Conservation (phyloP, 768 basidiomycete species). For the Chiua virens region DNA sequence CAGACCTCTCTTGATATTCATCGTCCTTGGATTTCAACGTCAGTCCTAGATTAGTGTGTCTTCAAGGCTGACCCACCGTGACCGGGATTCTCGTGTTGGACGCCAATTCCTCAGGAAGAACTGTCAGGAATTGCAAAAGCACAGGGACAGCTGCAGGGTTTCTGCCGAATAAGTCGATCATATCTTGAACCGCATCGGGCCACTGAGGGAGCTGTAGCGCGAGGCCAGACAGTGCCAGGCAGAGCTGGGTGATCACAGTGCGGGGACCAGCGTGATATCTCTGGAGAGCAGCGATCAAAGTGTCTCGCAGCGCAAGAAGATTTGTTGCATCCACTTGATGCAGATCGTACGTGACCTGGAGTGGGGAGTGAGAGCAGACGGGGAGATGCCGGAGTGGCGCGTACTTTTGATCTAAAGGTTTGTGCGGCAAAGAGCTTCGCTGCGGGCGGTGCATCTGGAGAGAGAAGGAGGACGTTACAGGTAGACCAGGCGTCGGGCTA, state of each 20-base stretch:
- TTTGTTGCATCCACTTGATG: slow-evolving; percentile 77
- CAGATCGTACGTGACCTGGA: slow-evolving; percentile 93
- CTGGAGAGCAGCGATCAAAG: slow-evolving; percentile 75
- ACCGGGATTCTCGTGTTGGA: slow-evolving; percentile 86
- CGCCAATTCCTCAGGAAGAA: slow-evolving; percentile 87
- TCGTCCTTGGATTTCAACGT: slow-evolving; percentile 54
- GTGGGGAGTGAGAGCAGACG: slow-evolving; percentile 34
- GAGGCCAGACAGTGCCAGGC: slow-evolving; percentile 85
- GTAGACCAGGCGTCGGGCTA: slow-evolving; percentile 97
- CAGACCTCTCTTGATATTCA: slow-evolving; percentile 65
- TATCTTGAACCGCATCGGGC: slow-evolving; percentile 73
- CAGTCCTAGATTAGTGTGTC: slow-evolving; percentile 2
- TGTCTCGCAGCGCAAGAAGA: slow-evolving; percentile 80
- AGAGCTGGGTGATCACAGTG: slow-evolving; percentile 85
- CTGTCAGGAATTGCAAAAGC: slow-evolving; percentile 84
- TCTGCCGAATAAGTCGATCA: slow-evolving; percentile 85
- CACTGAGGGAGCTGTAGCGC: slow-evolving; percentile 88
- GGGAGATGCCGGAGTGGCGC: slow-evolving; percentile 23
- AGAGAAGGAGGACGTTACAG: slow-evolving; percentile 87
- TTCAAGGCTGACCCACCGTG: slow-evolving; percentile 57
- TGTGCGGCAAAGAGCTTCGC: slow-evolving; percentile 95
- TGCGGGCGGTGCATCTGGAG: slow-evolving; percentile 70
- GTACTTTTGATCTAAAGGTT: slow-evolving; percentile 91
- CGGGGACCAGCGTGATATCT: slow-evolving; percentile 74
- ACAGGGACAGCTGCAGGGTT: slow-evolving; percentile 82